phyloP scores from a whole-genome alignment of 1,139 yeast genomes.

The Geotrichum carabidarum region DNA sequence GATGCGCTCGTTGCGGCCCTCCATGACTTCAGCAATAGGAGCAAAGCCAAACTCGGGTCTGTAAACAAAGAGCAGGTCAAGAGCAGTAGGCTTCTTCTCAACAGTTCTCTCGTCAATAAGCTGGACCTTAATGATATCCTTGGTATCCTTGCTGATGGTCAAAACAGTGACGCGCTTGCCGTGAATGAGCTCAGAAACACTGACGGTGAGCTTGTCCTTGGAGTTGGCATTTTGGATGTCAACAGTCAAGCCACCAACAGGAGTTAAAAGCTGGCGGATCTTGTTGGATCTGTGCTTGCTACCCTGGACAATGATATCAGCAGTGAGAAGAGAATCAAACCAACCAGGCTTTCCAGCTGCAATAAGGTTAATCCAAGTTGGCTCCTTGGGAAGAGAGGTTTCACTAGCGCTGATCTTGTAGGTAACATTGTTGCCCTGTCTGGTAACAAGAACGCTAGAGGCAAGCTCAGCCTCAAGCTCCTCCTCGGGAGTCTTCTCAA shows the following conservation, averaged over 20 bases:
- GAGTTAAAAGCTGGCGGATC: constrained; percentile 71
- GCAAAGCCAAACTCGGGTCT: constrained; percentile 87
- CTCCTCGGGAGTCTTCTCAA: constrained; percentile 33
- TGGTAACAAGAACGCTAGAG: constrained; percentile 36
- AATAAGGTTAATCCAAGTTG: constrained; percentile 69
- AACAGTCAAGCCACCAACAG: constrained; percentile 60
- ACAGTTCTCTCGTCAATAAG: constrained; percentile 88
- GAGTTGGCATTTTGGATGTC: constrained; percentile 53
- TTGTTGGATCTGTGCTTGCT: constrained; percentile 74
- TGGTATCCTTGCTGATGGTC: constrained; percentile 47
- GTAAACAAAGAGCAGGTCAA: constrained; percentile 74
- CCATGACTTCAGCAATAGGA: constrained; percentile 86
- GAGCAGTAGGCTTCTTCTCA: constrained; percentile 64
- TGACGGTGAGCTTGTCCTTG: constrained; percentile 53
- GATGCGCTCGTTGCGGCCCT: constrained; percentile 85
- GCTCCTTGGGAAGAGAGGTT: constrained; percentile 35
- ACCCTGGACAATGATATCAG: constrained; percentile 81
- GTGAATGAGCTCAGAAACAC: constrained; percentile 64
- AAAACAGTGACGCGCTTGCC: constrained; percentile 71
- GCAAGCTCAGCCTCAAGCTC: constrained; percentile 37
- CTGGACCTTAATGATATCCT: constrained; percentile 55
- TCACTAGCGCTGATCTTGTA: constrained; percentile 45
- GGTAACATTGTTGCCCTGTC: constrained; percentile 40
- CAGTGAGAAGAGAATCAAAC: constrained; percentile 85
- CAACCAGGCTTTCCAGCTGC: constrained; percentile 79